Conservation (phyloP, 2,329 filamentous ascomycete genomes). For the Paraphoma chrysanthemicola region DNA sequence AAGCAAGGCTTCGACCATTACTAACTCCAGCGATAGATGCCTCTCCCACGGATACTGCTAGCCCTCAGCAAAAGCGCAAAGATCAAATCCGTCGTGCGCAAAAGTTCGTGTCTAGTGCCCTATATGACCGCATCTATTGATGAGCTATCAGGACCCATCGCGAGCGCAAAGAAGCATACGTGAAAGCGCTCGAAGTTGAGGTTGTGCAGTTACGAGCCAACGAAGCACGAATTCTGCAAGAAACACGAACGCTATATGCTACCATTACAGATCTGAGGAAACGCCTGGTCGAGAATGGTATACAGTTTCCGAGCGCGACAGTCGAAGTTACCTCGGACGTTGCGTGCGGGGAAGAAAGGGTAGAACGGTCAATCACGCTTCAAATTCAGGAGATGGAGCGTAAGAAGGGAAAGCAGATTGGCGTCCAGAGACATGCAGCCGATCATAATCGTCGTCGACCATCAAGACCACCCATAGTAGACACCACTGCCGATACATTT, state of each 20-base stretch:
- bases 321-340: not conserved
- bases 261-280: constrained; percentile 30
- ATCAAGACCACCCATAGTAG: too few relatives aligned
- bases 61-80: constrained; percentile 31
- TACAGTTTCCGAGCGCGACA: constrained; percentile 10
- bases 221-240: constrained; percentile 36
- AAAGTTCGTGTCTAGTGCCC: constrained; percentile 15
- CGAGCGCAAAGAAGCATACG: constrained; percentile 44
- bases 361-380: not conserved
- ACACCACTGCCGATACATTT: not conserved
- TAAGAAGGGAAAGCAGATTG: not conserved
- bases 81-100: constrained; percentile 50
- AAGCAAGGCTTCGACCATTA: not conserved
- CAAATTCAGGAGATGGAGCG: not conserved
- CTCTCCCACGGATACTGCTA: not conserved
- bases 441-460: not conserved
- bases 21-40: not conserved
- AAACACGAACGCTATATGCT: constrained; percentile 29
- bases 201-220: constrained; percentile 38
- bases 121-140: not conserved
- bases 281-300: constrained; percentile 23
- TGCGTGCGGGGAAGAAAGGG: not conserved
- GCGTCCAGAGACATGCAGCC: not conserved
- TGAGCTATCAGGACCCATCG: constrained; percentile 32
- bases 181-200: constrained; percentile 35